A percentile compares a stretch with the other conserved stretches of the same genome.
Evolutionary conservation across 441 rosid species (phyloP).

Genomic region (Populus hybrid): DNA sequence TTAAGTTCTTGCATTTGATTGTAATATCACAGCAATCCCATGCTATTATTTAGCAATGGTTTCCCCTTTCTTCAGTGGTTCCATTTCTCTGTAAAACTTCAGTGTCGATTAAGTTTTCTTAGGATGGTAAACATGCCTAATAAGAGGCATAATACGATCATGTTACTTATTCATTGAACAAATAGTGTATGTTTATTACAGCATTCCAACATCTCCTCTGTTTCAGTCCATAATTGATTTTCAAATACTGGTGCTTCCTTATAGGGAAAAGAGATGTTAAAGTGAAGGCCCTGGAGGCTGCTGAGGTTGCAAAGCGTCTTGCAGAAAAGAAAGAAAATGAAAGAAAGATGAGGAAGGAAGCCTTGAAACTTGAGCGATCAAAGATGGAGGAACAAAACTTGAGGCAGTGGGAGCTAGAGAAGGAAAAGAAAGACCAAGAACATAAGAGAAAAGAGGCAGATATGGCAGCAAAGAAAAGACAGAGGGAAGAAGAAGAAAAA

Average conservation of each 20-base stretch:
- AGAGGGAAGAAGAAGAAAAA: slow-evolving; percentile 66
- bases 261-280: slow-evolving; percentile 85
- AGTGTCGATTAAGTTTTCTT: background rate
- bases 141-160: background rate
- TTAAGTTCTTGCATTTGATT: background rate
- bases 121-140: background rate
- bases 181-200: background rate
- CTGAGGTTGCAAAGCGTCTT: slow-evolving; percentile 80
- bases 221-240: slow-evolving; percentile 5
- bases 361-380: slow-evolving; percentile 72
- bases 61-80: background rate
- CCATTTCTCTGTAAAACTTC: background rate
- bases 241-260: slow-evolving; percentile 5
- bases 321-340: slow-evolving; percentile 87
- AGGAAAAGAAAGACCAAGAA: slow-evolving; percentile 75
- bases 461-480: slow-evolving; percentile 72
- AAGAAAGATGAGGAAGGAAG: slow-evolving; percentile 81
- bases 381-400: slow-evolving; percentile 62
- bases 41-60: background rate
- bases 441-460: slow-evolving; percentile 73
- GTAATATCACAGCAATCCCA: background rate
- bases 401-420: slow-evolving; percentile 61
- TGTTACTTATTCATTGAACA: background rate
- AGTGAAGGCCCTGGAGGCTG: slow-evolving; percentile 91
- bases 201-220: background rate